Conservation (phyloP, 129 eudicot species). For the Tanacetum coccineum region DNA sequence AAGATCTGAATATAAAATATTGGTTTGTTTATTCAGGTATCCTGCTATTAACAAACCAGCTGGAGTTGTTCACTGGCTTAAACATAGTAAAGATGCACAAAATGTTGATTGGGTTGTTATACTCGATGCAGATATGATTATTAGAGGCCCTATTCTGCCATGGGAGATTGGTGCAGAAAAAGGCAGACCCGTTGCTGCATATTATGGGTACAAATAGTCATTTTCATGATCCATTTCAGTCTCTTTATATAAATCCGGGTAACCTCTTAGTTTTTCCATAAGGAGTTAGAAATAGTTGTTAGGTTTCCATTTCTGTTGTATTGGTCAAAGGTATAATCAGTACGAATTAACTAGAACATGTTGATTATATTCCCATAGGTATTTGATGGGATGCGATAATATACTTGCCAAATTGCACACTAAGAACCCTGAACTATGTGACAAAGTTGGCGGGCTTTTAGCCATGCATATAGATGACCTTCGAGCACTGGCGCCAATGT, state of each 20-base stretch:
- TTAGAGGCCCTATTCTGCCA: conserved; percentile 92
- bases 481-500: conserved; percentile 91
- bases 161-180: conserved; percentile 96
- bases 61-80: conserved; percentile 89
- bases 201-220: conserved; percentile 60
- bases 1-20: neutral
- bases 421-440: conserved; percentile 89
- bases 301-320: neutral
- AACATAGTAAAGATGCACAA: conserved; percentile 78
- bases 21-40: conserved; percentile 49
- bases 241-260: conserved; percentile 10
- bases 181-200: conserved; percentile 95
- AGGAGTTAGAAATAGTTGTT: neutral
- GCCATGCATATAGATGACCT: conserved; percentile 98
- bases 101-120: conserved; percentile 99
- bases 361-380: conserved; percentile 37
- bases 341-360: neutral
- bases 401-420: conserved; percentile 88
- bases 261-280: neutral
- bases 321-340: neutral
- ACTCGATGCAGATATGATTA: conserved; percentile 88
- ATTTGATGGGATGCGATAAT: conserved; percentile 90
- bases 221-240: conserved; percentile 9
- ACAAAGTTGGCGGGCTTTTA: conserved; percentile 96
- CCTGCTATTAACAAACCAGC: conserved; percentile 98